Evolutionary conservation across 1,284 basidiomycete genomes (phyloP), one percentile per base, ranked within the genome.

Genomic region (Leccinum ponderosum): DNA sequence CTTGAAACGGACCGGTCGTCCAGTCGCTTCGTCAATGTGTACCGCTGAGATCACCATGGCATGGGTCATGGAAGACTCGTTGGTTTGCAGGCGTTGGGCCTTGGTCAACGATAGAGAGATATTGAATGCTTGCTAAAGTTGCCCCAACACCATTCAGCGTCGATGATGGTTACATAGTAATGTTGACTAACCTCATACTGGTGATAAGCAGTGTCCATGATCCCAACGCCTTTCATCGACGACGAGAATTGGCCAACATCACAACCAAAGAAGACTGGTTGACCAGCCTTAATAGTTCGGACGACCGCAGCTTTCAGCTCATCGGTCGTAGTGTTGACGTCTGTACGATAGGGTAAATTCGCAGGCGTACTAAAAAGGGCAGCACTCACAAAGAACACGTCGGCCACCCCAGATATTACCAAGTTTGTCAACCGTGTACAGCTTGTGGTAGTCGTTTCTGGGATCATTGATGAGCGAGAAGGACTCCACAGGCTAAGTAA

Each of bases 381-480:
- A 5, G 44, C 7, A 77, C 88, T 75, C 70, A 94, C 92, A 96
- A 48, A 88, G 82, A 33, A 98, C 89, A 7, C 89, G 84, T 1
- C 91, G 83, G 5, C 87, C 94, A 64, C 91, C 92, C 89, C 91
- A 94, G 42, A 98, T 81, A 72, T 98, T 98, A 9, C 95, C 95
- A 53, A 98, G 87, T 65, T 91, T 90, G 69, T 96, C 89, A 33
- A 98, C 94, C 5, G 94, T 94, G 79, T 97, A 97, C n/a, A 97
- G 82, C 75, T 88, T 90, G 62, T 82, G 83, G 71, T 90, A 92
- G 17, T 81, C 80, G 72, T 97, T 95, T 33, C 96, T 86, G 15
- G 97, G 96, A 73, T 98, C 96, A 72, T 98, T 91, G 77, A 98
- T 95, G 39, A 98, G 84, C 55, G 94, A 97, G 81, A 97, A 96